Conservation (phyloP, 495 filamentous ascomycete species). For the Hapsidospora chrysogenum region DNA sequence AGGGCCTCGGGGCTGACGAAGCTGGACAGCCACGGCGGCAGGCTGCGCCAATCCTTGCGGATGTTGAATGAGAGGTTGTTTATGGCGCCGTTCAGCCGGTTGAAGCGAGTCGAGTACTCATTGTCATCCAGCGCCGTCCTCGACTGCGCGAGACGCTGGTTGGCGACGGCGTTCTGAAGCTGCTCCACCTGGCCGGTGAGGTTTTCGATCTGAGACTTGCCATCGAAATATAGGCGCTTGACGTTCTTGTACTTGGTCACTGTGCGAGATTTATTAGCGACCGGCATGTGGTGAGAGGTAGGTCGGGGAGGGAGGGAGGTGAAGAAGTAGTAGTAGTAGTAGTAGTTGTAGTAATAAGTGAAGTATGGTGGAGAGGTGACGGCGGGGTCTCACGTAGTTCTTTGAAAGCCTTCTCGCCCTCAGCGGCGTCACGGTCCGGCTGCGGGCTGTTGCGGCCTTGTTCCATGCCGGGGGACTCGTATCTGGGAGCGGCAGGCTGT, state of each 20-base stretch:
- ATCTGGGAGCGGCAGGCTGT: slow-evolving; percentile 10
- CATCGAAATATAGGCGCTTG: slow-evolving; percentile 93
- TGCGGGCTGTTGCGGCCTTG: slow-evolving; percentile 45
- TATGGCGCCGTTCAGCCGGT: slow-evolving; percentile 83
- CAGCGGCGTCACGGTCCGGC: slow-evolving; percentile 34
- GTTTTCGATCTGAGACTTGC: slow-evolving; percentile 75
- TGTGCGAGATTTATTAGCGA: slow-evolving; percentile 18
- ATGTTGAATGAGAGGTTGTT: slow-evolving; percentile 91
- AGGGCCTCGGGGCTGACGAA: slow-evolving; percentile 74
- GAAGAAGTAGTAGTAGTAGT: neutral
- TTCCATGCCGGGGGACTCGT: slow-evolving; percentile 22
- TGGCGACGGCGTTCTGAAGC: slow-evolving; percentile 88
- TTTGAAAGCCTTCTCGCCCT: slow-evolving; percentile 39
- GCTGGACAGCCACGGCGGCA: slow-evolving; percentile 63
- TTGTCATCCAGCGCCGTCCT: slow-evolving; percentile 91
- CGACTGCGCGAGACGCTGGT: slow-evolving; percentile 87
- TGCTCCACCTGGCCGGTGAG: slow-evolving; percentile 81
- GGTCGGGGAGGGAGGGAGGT: no score
- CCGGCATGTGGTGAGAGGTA: no score
- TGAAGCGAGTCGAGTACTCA: slow-evolving; percentile 82
- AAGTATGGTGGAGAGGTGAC: neutral
- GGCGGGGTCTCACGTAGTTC: slow-evolving; percentile 41
- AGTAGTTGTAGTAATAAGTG: slow-evolving; percentile 4
- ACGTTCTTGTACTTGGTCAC: slow-evolving; percentile 95
- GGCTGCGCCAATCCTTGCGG: slow-evolving; percentile 72